Evolutionary conservation across 306 rosid genomes (phyloP).

Genomic region (Hippophae tibetana): DNA sequence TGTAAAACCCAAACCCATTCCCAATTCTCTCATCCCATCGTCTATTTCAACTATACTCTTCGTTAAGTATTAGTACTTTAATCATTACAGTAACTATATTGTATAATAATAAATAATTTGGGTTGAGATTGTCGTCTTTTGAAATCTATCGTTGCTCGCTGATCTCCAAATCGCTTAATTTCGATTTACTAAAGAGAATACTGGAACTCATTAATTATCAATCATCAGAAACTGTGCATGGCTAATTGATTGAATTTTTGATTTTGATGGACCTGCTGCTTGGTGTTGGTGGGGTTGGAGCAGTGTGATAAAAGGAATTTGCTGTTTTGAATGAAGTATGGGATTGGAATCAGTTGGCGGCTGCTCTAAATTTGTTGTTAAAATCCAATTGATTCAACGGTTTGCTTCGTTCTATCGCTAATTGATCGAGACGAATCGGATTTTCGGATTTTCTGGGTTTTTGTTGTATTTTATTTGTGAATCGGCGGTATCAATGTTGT

Average conservation of each 20-base stretch:
- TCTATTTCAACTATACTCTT: too few relatives aligned
- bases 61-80: too few relatives aligned
- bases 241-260: not conserved
- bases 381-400: constrained; percentile 10
- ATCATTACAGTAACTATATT: too few relatives aligned
- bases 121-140: too few relatives aligned
- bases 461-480: constrained; percentile 11
- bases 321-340: constrained; percentile 33
- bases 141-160: too few relatives aligned
- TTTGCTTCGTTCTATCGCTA: constrained; percentile 9
- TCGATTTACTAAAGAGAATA: too few relatives aligned
- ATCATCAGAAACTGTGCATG: too few relatives aligned
- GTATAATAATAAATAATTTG: too few relatives aligned
- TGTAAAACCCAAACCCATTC: too few relatives aligned
- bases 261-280: constrained; percentile 16
- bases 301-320: constrained; percentile 2
- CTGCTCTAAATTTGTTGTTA: constrained; percentile 4
- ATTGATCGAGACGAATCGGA: not conserved
- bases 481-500: constrained; percentile 27
- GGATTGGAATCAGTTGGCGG: constrained; percentile 80
- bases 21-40: too few relatives aligned
- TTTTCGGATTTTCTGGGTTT: not conserved
- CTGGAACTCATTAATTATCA: too few relatives aligned
- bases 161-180: too few relatives aligned
- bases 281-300: constrained; percentile 14